phyloP scores from a whole-genome alignment of 164 flowering plant genomes.

The Aristolochia fimbriata region DNA sequence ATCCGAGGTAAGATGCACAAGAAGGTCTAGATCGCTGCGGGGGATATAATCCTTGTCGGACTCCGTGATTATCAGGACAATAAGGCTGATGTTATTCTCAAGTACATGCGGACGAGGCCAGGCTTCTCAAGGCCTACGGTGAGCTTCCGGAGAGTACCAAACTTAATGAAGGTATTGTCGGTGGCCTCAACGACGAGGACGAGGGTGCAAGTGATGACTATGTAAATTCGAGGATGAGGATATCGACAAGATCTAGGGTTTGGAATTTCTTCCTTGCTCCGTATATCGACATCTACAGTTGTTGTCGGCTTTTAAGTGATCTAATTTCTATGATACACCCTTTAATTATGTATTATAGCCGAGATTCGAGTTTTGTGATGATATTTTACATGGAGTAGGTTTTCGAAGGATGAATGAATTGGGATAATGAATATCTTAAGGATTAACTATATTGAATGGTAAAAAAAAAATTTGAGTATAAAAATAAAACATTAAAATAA shows the following conservation, averaged over 20 bases:
- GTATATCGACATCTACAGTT: background rate
- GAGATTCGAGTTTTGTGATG: background rate
- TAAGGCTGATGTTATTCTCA: conserved; percentile 22
- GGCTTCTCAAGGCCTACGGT: conserved; percentile 21
- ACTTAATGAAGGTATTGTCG: conserved; percentile 18
- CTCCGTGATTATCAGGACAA: conserved; percentile 22
- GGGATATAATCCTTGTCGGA: conserved; percentile 20
- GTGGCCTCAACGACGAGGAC: conserved; percentile 18
- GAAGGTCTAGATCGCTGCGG: conserved; percentile 24
- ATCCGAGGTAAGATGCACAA: conserved; percentile 25
- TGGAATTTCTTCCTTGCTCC: background rate
- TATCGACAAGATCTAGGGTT: conserved; percentile 16
- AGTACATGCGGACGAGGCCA: conserved; percentile 23
- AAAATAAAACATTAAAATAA: too few species aligned
- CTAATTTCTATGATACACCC: background rate
- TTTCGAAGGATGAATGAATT: background rate
- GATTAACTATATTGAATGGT: too few species aligned
- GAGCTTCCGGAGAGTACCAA: conserved; percentile 19
- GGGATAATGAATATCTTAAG: background rate
- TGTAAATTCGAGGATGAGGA: conserved; percentile 23
- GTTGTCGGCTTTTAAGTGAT: background rate
- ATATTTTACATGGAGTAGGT: background rate
- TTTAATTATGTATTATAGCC: background rate
- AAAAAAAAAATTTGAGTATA: too few species aligned
- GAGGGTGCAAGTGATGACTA: conserved; percentile 13